Percentiles rank a stretch among this genome's conserved stretches.
phyloP scores from a whole-genome alignment of 2,329 filamentous ascomycete genomes.

The Trichoderma arundinaceum region DNA sequence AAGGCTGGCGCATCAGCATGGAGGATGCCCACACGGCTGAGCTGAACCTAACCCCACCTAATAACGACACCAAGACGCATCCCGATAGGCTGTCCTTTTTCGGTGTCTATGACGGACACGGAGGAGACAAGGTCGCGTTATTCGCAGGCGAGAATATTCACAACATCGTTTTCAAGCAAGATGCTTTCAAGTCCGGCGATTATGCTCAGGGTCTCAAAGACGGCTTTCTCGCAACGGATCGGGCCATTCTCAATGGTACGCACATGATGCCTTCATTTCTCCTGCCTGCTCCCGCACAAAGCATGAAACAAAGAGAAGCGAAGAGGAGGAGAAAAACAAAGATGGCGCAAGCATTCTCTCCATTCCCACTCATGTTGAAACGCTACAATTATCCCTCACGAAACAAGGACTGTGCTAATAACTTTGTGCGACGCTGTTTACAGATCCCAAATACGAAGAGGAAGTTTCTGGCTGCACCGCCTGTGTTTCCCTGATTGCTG shows the following conservation, averaged over 20 bases:
- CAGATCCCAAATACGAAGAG: conserved; percentile 96
- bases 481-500: conserved; percentile 85
- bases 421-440: not conserved
- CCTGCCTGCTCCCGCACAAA: conserved; percentile 10
- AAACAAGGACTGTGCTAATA: not conserved
- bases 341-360: not conserved
- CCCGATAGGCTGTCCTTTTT: conserved; percentile 88
- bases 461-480: conserved; percentile 98
- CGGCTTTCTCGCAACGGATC: conserved; percentile 93
- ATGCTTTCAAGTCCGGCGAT: conserved; percentile 87
- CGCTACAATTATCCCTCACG: not conserved
- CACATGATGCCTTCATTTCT: conserved; percentile 19
- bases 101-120: conserved; percentile 96
- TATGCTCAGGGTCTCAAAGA: conserved; percentile 97
- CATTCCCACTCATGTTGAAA: not conserved
- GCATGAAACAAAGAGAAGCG: not conserved
- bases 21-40: conserved; percentile 92
- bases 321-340: conserved; percentile 11
- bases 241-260: conserved; percentile 92
- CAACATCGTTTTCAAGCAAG: conserved; percentile 92
- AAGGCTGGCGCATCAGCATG: conserved; percentile 99
- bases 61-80: conserved; percentile 65
- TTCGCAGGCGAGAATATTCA: conserved; percentile 93
- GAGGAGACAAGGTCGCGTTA: conserved; percentile 92
- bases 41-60: conserved; percentile 76